Conservation (phyloP, 2,329 filamentous ascomycete genomes). For the Fusarium sp. region DNA sequence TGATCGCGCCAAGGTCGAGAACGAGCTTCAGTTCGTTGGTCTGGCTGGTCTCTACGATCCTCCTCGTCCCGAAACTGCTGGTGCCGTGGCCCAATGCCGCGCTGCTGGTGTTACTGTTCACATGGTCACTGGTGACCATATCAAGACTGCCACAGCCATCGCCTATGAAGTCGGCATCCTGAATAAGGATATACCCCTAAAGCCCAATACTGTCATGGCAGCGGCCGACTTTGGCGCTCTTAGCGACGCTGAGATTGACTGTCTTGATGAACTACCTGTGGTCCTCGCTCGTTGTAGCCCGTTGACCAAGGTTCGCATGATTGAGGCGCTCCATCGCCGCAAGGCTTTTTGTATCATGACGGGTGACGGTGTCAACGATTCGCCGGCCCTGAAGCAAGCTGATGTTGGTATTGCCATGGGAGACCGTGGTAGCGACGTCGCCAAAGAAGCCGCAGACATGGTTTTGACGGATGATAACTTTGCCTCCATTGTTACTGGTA, state of each 20-base stretch:
- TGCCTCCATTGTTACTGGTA: slow-evolving; percentile 81
- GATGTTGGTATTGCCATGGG: slow-evolving; percentile 86
- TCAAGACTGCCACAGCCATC: slow-evolving; percentile 77
- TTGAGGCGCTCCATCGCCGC: slow-evolving; percentile 79
- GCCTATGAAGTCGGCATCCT: slow-evolving; percentile 77
- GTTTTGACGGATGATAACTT: slow-evolving; percentile 92
- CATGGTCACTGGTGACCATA: slow-evolving; percentile 80
- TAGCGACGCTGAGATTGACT: slow-evolving; percentile 74
- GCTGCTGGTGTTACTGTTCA: slow-evolving; percentile 76
- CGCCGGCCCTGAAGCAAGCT: slow-evolving; percentile 78
- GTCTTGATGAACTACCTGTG: slow-evolving; percentile 72
- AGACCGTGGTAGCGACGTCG: slow-evolving; percentile 78
- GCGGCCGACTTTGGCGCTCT: slow-evolving; percentile 75
- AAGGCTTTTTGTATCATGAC: slow-evolving; percentile 81
- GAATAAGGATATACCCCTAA: slow-evolving; percentile 54
- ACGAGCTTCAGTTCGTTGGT: slow-evolving; percentile 74
- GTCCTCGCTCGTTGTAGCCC: slow-evolving; percentile 80
- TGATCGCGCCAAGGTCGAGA: slow-evolving; percentile 69
- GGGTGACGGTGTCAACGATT: slow-evolving; percentile 83
- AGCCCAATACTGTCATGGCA: slow-evolving; percentile 69
- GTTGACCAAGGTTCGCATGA: slow-evolving; percentile 81
- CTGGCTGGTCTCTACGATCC: slow-evolving; percentile 82
- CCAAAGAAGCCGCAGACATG: slow-evolving; percentile 88
- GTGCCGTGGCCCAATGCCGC: slow-evolving; percentile 71
- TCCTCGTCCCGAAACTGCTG: slow-evolving; percentile 76